Evolutionary conservation across 352 stramenopile species (phyloP).

Genomic region (Phytophthora sansomeana): DNA sequence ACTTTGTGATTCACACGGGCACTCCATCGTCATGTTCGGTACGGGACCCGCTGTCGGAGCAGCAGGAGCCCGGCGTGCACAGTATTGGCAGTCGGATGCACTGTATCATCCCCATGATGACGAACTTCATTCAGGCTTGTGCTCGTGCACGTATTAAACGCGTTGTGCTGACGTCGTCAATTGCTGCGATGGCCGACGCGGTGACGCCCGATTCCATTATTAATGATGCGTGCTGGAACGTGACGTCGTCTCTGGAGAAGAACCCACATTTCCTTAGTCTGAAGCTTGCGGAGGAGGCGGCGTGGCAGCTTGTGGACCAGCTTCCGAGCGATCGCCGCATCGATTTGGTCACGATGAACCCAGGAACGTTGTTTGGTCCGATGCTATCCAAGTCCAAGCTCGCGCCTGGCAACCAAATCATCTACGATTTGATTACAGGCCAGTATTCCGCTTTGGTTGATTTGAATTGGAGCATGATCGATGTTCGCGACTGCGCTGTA

Average conservation of each 20-base stretch:
- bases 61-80: conserved; percentile 85
- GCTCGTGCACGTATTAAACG: conserved; percentile 81
- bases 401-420: conserved; percentile 84
- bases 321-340: conserved; percentile 82
- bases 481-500: conserved; percentile 86
- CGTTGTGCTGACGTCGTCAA: conserved; percentile 87
- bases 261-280: conserved; percentile 91
- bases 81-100: conserved; percentile 92
- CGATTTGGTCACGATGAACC: conserved; percentile 90
- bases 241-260: conserved; percentile 80
- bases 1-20: conserved; percentile 92
- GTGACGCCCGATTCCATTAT: conserved; percentile 81
- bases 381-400: conserved; percentile 88
- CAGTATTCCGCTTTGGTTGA: conserved; percentile 90
- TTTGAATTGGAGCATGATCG: conserved; percentile 89
- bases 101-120: conserved; percentile 94
- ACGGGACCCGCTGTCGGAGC: conserved; percentile 85
- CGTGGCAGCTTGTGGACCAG: conserved; percentile 90
- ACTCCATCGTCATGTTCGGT: conserved; percentile 89
- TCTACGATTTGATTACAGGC: conserved; percentile 88
- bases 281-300: conserved; percentile 88
- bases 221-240: conserved; percentile 89
- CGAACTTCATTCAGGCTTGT: conserved; percentile 91
- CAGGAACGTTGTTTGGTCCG: conserved; percentile 84
- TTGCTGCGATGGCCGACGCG: conserved; percentile 87